These are phyloP conservation scores for Akanthomyces muscarius DNA, from an alignment of 2,329 filamentous ascomycete species.

Conservation along the genomic window DNA sequence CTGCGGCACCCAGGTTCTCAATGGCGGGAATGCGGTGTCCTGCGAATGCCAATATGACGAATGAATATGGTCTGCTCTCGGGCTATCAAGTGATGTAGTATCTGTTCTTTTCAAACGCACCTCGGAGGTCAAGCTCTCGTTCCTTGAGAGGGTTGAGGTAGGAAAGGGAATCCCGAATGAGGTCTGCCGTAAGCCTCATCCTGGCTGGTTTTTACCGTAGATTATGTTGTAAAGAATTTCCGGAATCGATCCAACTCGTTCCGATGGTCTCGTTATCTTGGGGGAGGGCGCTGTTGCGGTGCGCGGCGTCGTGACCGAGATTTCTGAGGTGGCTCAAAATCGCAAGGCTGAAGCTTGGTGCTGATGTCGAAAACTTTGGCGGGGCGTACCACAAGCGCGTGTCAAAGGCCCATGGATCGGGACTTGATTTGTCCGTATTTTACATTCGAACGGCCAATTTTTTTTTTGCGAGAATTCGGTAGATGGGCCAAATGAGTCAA, in stretches of 20 bases:
- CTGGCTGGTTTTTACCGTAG: slow-evolving; percentile 27
- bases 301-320: background rate
- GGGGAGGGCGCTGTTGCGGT: background rate
- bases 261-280: background rate
- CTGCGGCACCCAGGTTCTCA: slow-evolving; percentile 94
- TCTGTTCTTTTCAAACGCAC: slow-evolving; percentile 96
- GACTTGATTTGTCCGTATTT: too few relatives aligned
- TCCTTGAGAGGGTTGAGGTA: slow-evolving; percentile 99
- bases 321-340: background rate
- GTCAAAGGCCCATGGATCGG: background rate
- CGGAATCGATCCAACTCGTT: background rate
- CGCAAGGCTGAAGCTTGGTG: slow-evolving; percentile 9
- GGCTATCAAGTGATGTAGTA: slow-evolving; percentile 70
- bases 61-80: slow-evolving; percentile 78
- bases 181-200: slow-evolving; percentile 94
- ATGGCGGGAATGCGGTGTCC: slow-evolving; percentile 97
- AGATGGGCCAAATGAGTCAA: too few relatives aligned
- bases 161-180: slow-evolving; percentile 90
- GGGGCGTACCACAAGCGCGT: background rate
- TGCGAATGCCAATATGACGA: slow-evolving; percentile 55
- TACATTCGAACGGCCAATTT: too few relatives aligned
- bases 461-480: too few relatives aligned
- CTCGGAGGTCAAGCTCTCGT: slow-evolving; percentile 98
- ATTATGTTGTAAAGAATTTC: background rate
- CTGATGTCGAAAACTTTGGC: slow-evolving; percentile 11